Evolutionary conservation across 257 asterid species (phyloP), one percentile per base, ranked within the genome.

Genomic region (Mitragyna speciosa): DNA sequence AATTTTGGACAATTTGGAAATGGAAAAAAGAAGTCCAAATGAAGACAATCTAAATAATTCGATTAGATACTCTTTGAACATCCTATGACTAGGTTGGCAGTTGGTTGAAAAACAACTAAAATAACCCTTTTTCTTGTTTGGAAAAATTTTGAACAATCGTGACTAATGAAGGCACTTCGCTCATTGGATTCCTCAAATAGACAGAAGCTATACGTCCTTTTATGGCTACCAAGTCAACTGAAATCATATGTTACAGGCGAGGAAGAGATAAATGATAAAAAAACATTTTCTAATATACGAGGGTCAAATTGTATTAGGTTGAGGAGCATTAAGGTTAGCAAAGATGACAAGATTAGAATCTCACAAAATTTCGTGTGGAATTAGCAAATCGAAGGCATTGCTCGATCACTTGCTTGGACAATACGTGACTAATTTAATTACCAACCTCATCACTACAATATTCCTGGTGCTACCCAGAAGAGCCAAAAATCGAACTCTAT

Each of bases 221-320:
- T 12, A 4, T 63, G 28, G 19, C 36, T n/a, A 26, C 19, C 36
- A 63, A 63, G 19, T 63, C 68, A 26, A 63, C 12, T 12, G 12
- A n/a, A 59, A 31, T n/a, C 4, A 6, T 19, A 5, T 3, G 30
- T 22, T 9, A 58, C 30, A 22, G 28, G 14, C 12, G 68, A 63
- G 68, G 19, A 12, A 63, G 20, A 26, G 39, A 11, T 63, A 63
- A 26, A 63, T 5, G 68, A 36, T 3, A 63, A 28, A 63, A 61
- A n/a, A n/a, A 12, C 19, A 63, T 36, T 11, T 63, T 10, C 7
- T 63, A 22, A 24, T 12, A 10, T 4, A 72, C 19, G 26, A 49
- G 7, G 14, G 76, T 72, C 64, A 72, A 72, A 26, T 16, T 5
- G 15, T 28, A 47, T 72, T 72, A 72, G 76, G 76, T 72, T 72